A percentile compares a stretch with the other conserved stretches of the same genome.
Evolutionary conservation across 148 eudicot species (phyloP).

Genomic region (Chenopodium quinoa): DNA sequence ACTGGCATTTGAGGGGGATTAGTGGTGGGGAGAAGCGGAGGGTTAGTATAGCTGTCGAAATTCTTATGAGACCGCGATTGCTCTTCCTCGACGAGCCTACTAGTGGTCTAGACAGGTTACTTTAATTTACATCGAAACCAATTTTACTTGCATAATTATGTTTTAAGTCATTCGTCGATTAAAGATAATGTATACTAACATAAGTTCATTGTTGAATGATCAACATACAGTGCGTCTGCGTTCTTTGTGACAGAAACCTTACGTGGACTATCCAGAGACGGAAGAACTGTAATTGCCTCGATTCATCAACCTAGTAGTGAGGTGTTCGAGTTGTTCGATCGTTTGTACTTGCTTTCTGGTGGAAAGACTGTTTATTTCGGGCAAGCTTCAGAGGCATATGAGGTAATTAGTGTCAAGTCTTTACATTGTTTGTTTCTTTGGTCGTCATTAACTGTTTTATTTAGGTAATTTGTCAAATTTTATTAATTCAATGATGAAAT

Average conservation of each 20-base stretch:
- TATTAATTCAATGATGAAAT: background rate
- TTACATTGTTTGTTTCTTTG: background rate
- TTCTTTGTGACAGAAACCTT: conserved; percentile 91
- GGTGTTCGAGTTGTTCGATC: conserved; percentile 94
- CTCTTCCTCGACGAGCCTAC: conserved; percentile 98
- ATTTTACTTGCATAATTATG: background rate
- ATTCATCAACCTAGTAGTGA: conserved; percentile 99
- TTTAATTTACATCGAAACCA: background rate
- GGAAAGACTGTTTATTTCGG: conserved; percentile 95
- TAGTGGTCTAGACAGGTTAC: conserved; percentile 90
- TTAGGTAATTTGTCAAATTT: background rate
- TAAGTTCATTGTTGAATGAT: no score
- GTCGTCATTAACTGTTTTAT: background rate
- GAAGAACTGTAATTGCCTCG: conserved; percentile 92
- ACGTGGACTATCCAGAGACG: conserved; percentile 80
- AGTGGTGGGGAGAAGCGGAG: conserved; percentile 95
- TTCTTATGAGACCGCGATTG: conserved; percentile 87
- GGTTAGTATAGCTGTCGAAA: conserved; percentile 90
- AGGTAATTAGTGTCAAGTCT: conserved; percentile 34
- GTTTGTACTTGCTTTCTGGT: conserved; percentile 86
- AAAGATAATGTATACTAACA: conserved; percentile 1
- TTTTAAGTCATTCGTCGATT: background rate
- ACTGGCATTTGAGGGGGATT: conserved; percentile 95
- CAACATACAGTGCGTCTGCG: conserved; percentile 75
- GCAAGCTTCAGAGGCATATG: conserved; percentile 89